Conservation (phyloP, 345 rosid genomes). For the Brassica incana region DNA sequence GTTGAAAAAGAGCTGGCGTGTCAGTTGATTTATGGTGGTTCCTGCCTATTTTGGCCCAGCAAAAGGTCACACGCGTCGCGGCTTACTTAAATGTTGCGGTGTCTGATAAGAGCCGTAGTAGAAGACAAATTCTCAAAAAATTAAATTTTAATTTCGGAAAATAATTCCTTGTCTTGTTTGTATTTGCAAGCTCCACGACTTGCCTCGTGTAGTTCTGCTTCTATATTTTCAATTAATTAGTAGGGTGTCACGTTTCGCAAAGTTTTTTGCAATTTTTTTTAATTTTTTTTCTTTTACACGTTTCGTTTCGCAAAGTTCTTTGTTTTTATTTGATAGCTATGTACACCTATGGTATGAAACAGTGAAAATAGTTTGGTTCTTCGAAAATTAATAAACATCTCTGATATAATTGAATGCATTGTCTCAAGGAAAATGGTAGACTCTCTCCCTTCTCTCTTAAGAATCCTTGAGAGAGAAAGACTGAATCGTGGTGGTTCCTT, state of each 20-base stretch:
- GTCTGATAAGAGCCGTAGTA: constrained; percentile 28
- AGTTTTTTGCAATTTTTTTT: neutral
- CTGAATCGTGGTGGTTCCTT: too few relatives aligned
- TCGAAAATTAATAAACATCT: too few relatives aligned
- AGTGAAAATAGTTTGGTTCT: neutral
- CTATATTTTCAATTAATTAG: neutral
- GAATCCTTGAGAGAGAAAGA: too few relatives aligned
- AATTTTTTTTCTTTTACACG: too few relatives aligned
- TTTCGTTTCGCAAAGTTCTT: neutral
- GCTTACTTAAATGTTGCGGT: constrained; percentile 26
- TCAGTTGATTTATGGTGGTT: constrained; percentile 23
- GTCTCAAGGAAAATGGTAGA: too few relatives aligned
- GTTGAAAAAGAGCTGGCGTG: constrained; percentile 33
- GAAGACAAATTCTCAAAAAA: constrained; percentile 24
- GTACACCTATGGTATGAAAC: neutral
- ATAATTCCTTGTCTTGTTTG: constrained; percentile 24
- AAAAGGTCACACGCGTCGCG: constrained; percentile 30
- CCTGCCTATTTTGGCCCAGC: constrained; percentile 1
- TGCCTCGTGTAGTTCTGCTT: constrained; percentile 32
- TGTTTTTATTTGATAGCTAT: neutral
- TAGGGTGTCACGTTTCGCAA: constrained; percentile 8
- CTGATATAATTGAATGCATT: neutral
- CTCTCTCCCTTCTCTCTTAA: too few relatives aligned
- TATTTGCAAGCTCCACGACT: constrained; percentile 26
- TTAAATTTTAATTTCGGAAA: neutral